phyloP scores from a whole-genome alignment of 208 protist species.

The Vickermania spadyakhi region DNA sequence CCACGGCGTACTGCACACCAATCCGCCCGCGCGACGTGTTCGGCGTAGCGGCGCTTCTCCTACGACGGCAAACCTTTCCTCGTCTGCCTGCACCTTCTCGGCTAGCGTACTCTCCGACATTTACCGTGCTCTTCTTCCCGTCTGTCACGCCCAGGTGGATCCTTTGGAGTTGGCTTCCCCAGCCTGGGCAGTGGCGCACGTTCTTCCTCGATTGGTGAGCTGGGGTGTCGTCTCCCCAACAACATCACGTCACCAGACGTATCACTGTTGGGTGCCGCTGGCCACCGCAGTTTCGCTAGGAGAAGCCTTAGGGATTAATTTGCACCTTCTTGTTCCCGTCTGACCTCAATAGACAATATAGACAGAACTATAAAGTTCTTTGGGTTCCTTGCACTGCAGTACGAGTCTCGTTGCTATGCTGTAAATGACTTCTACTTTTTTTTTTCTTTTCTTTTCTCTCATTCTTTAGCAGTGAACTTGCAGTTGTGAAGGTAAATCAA shows the following conservation, averaged over 20 bases:
- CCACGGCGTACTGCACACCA: conserved; percentile 18
- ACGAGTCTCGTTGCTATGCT: too few species aligned
- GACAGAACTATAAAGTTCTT: too few species aligned
- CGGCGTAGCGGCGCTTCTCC: conserved; percentile 32
- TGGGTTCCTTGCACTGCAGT: too few species aligned
- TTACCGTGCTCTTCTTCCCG: conserved; percentile 57
- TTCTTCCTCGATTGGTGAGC: conserved; percentile 50
- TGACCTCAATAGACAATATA: too few species aligned
- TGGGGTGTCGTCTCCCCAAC: conserved; percentile 67
- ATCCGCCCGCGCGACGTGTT: conserved; percentile 57
- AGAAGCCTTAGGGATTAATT: conserved; percentile 35
- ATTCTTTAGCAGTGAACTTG: neutral
- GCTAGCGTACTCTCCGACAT: conserved; percentile 8
- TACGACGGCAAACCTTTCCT: neutral
- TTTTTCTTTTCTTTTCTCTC: too few species aligned
- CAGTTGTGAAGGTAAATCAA: too few species aligned
- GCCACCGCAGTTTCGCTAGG: conserved; percentile 59
- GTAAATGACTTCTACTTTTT: too few species aligned
- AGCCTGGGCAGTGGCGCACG: conserved; percentile 15
- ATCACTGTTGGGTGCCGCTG: conserved; percentile 74
- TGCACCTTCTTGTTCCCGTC: conserved; percentile 72
- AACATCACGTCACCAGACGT: conserved; percentile 19
- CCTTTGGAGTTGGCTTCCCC: conserved; percentile 64
- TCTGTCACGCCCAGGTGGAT: conserved; percentile 56
- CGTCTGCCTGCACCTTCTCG: neutral